These are phyloP conservation scores for Sporothrix brunneoviolacea DNA, from an alignment of 2,329 filamentous ascomycete genomes.

Conservation along the genomic window DNA sequence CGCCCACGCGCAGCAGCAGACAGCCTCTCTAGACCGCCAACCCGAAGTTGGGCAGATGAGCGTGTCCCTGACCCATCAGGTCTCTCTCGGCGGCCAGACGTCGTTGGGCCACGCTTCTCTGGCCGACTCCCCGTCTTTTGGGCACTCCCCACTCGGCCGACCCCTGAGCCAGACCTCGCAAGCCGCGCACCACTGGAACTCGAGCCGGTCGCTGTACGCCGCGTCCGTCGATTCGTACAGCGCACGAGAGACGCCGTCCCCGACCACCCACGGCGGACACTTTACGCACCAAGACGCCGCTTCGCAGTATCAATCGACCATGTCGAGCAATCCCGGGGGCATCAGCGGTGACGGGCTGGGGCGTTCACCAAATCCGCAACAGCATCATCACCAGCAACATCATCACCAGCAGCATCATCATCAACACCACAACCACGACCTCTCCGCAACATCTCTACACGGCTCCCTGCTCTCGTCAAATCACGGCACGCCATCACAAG, in stretches of 20 bases:
- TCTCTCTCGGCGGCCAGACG: slow-evolving; percentile 17
- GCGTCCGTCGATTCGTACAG: slow-evolving; percentile 2
- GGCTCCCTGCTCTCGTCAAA: background rate
- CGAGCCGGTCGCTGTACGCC: slow-evolving; percentile 8
- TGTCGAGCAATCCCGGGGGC: slow-evolving; percentile 4
- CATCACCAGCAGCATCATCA: slow-evolving; percentile 1
- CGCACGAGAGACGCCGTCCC: slow-evolving; percentile 12
- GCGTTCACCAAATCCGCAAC: background rate
- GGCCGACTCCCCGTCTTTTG: background rate
- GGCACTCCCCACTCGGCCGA: background rate
- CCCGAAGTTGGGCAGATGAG: slow-evolving; percentile 15
- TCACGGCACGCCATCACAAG: background rate
- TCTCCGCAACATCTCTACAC: background rate
- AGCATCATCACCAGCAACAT: slow-evolving; percentile 2
- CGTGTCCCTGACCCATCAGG: slow-evolving; percentile 13
- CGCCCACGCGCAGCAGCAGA: background rate
- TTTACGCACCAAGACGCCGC: slow-evolving; percentile 1
- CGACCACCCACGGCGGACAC: background rate
- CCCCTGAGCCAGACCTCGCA: background rate
- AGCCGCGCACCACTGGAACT: too few species aligned
- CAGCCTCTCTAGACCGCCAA: background rate
- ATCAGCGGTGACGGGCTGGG: slow-evolving; percentile 1
- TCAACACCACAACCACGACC: background rate
- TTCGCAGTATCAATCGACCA: slow-evolving; percentile 1
- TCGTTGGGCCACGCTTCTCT: slow-evolving; percentile 10